A percentile compares a stretch with the other conserved stretches of the same genome.
phyloP scores from a whole-genome alignment of 257 asterid genomes.

The Jacaranda copaia region DNA sequence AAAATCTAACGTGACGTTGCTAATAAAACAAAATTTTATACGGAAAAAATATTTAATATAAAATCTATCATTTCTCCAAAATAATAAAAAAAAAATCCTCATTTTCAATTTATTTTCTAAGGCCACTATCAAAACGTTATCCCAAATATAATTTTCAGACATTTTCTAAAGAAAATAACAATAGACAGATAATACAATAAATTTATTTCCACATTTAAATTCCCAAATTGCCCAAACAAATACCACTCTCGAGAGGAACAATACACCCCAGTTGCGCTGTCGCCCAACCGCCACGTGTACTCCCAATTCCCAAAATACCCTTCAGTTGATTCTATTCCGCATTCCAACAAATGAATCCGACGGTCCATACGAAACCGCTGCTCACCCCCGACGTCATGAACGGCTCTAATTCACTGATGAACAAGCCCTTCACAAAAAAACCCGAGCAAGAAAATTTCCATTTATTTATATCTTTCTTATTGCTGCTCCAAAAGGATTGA shows the following conservation, averaged over 20 bases:
- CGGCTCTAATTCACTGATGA: conserved; percentile 33
- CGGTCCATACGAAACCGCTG: conserved; percentile 26
- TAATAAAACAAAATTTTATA: too few species aligned
- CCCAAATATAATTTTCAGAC: too few species aligned
- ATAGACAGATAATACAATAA: too few species aligned
- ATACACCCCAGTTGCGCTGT: conserved; percentile 24
- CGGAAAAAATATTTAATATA: too few species aligned
- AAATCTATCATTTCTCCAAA: too few species aligned
- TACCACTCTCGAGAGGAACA: conserved; percentile 16
- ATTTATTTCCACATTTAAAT: not conserved
- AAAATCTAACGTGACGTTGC: too few species aligned
- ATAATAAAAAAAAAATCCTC: too few species aligned
- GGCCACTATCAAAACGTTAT: too few species aligned
- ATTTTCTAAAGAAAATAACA: too few species aligned
- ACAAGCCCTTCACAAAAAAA: conserved; percentile 30
- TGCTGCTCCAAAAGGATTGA: not conserved
- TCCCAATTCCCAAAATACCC: conserved; percentile 29
- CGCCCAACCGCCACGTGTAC: conserved; percentile 30
- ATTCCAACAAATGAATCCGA: conserved; percentile 1
- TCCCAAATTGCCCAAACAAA: not conserved
- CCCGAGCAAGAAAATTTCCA: not conserved
- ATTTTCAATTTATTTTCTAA: too few species aligned
- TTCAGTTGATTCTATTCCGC: not conserved
- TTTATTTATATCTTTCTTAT: conserved; percentile 14
- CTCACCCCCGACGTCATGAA: conserved; percentile 15